Evolutionary conservation across 257 asterid species (phyloP), one percentile per base, ranked within the genome.

Genomic region (Gardenia jasminoides): DNA sequence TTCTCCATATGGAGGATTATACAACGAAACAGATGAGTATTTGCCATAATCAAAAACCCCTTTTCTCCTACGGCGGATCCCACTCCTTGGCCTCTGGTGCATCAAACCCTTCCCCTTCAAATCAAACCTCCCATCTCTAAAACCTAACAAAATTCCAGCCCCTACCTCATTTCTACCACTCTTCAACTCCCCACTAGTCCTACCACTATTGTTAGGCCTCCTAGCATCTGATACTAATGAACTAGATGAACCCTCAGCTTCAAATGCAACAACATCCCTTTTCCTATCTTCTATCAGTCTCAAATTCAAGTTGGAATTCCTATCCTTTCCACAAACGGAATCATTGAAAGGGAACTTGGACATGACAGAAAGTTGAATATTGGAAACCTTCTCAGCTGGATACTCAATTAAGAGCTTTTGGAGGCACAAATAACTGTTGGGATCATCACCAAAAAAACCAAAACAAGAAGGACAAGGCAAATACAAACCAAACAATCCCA

Each of bases 381-480:
- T 87, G 3, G 95, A 78, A 64, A 91, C 84, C 79, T 82, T 89
- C 78, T 89, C 87, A 78, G 89, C 50, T 28, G 99, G 96, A 74
- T 82, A 82, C 80, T 91, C 97, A 79, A 86, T 59, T 71, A 96
- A 87, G 2, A 96, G 79, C 77, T 85, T 88, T 66, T 88, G 88
- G 54, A 91, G 81, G 84, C 96, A 92, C 24, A 85, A 69, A 75
- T 79, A 79, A 43, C 78, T 79, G 73, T 79, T 74, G 71, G 85
- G 86, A 66, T 71, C 69, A 83, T 72, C 79, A 69, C 83, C 82
- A 56, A 88, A 86, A 31, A 88, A 43, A 6, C 89, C 96, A 83
- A 87, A 83, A 85, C 97, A 93, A 76, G 94, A 93, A 78, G 94
- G 97, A 82, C 97, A 93, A 16, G 96, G 97, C 78, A 96, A 88